phyloP scores from a whole-genome alignment of 192 early-diverging fungal genomes.

The Linnemannia hyalina region DNA sequence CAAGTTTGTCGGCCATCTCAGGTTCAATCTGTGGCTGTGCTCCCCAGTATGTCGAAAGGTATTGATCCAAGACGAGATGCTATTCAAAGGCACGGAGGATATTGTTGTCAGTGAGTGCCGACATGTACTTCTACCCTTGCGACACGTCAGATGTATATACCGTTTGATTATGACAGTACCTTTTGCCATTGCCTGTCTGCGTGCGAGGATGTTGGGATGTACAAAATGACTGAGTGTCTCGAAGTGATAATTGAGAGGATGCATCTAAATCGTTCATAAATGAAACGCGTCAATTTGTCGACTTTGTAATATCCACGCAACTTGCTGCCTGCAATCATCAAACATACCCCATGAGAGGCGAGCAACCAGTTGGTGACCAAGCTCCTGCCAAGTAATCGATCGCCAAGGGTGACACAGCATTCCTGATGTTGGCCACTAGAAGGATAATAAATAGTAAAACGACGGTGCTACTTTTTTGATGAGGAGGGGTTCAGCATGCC shows the following conservation, averaged over 20 bases:
- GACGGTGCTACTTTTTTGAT: background rate
- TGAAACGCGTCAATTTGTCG: background rate
- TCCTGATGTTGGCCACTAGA: conserved; percentile 25
- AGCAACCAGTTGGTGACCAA: conserved; percentile 51
- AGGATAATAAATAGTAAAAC: background rate
- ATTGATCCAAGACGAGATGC: conserved; percentile 22
- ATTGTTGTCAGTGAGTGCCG: background rate
- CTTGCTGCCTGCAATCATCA: background rate
- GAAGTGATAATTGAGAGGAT: conserved; percentile 40
- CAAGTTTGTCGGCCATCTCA: conserved; percentile 29
- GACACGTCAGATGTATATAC: background rate
- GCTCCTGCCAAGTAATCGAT: conserved; percentile 23
- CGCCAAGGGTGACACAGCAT: conserved; percentile 8
- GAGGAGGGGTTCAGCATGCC: too few species aligned
- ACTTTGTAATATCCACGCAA: background rate
- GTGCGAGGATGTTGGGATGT: conserved; percentile 21
- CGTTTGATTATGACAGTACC: background rate
- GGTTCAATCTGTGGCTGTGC: conserved; percentile 4
- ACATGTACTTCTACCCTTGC: background rate
- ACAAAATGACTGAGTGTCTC: conserved; percentile 32
- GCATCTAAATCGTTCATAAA: conserved; percentile 15
- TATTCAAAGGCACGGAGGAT: background rate
- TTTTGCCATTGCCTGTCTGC: conserved; percentile 27
- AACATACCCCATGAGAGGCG: conserved; percentile 29
- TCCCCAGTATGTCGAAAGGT: conserved; percentile 26